Evolutionary conservation across 805 yeast species (phyloP), one percentile per base, ranked within the genome.

Genomic region (Isabelozyma pseudorhagii): DNA sequence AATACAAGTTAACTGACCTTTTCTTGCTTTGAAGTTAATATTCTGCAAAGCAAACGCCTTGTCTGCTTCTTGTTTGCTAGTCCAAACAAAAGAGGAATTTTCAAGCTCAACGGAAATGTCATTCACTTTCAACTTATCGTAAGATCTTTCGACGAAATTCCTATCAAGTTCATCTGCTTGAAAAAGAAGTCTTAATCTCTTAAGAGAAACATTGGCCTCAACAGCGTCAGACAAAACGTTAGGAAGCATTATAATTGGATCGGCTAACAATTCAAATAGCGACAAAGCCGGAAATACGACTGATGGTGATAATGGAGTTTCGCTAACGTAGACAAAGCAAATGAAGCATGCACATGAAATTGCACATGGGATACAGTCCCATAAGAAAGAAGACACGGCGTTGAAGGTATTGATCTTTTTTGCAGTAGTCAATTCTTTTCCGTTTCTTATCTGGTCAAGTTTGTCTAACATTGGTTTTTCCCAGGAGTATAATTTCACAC

Each of bases 401-500:
- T 62, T 68, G 45, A 58, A 60, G 34, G 70, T 58, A 29, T 75
- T 75, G 38, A 69, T 63, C 44, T 55, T 59, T 44, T 57, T 62
- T 40, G 56, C 52, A n/a, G 58, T 59, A 21, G 50, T 48, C 48
- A 72, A 61, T 50, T 72, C 76, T 51, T 68, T 64, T 15, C 60
- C 62, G 53, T 71, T 68, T 62, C 77, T 64, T 36, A 72, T 56
- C 3, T 57, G 61, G 46, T 55, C 57, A 38, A 72, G 60, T 44
- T 64, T 62, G 31, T 59, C 54, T 50, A 71, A 54, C 72, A 72
- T 70, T 18, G 77, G 76, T 31, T 53, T 53, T 50, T 72, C 77
- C 77, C 77, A 72, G 2, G 76, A 66, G 52, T 72, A 72, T 39
- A 72, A 63, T 52, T 72, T 72, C 56, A 72, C 61, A 44, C 70